phyloP scores from a whole-genome alignment of 306 rosid genomes.

The Fragaria ananassa region DNA sequence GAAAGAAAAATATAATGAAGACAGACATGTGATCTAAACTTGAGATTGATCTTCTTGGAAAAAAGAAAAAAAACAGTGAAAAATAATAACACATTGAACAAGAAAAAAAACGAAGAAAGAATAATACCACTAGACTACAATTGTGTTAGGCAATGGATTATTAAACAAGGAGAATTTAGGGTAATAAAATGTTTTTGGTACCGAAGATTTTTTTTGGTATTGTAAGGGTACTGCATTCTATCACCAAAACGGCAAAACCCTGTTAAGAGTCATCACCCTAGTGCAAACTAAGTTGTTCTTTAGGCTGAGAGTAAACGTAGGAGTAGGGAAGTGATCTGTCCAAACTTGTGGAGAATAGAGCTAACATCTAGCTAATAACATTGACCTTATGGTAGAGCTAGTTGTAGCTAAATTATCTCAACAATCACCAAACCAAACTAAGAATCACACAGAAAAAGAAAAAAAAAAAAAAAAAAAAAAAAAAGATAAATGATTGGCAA shows the following conservation, averaged over 20 bases:
- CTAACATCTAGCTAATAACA: not conserved
- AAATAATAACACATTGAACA: too few relatives aligned
- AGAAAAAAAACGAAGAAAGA: too few relatives aligned
- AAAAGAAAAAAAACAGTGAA: too few relatives aligned
- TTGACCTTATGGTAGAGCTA: not conserved
- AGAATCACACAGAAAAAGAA: not conserved
- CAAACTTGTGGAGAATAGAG: not conserved
- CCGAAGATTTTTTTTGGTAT: not conserved
- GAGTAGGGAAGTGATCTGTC: conserved; percentile 2
- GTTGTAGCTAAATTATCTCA: not conserved
- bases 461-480: not conserved
- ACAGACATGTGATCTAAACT: not conserved
- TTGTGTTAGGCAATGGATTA: not conserved
- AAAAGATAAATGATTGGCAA: not conserved
- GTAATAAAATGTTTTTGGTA: not conserved
- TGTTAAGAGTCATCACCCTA: not conserved
- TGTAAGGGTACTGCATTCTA: not conserved
- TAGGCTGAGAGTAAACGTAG: not conserved
- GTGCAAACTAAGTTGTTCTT: not conserved
- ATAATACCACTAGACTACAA: too few relatives aligned
- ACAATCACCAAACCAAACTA: not conserved
- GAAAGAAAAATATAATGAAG: too few relatives aligned
- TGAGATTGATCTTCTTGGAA: not conserved
- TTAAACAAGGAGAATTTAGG: not conserved
- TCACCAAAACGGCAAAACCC: not conserved